phyloP scores from a whole-genome alignment of 371 early-diverging fungal genomes.

The Lichtheimia hyalospora region DNA sequence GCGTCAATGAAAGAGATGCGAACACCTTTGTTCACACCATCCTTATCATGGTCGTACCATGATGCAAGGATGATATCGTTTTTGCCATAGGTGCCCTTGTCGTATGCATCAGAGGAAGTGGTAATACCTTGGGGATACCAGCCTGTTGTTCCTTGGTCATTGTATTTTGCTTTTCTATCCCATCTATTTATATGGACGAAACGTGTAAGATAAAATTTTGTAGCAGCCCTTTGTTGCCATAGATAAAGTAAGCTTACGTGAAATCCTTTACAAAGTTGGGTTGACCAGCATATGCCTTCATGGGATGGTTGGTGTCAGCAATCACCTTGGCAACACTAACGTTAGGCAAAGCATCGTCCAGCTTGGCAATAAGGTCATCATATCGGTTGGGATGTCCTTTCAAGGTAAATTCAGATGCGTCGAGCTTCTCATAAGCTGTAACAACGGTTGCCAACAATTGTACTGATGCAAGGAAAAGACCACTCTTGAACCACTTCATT shows the following conservation, averaged over 20 bases:
- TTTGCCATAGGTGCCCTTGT: not conserved
- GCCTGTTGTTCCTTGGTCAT: not conserved
- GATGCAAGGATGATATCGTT: constrained; percentile 5
- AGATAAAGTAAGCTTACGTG: not conserved
- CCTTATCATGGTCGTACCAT: constrained; percentile 4
- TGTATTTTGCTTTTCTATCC: constrained; percentile 3
- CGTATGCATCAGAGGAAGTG: constrained; percentile 11
- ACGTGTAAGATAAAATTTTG: too few species aligned
- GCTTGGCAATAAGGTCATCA: constrained; percentile 4
- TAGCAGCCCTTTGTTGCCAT: too few species aligned
- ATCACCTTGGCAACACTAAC: constrained; percentile 2
- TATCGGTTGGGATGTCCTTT: constrained; percentile 1
- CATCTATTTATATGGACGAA: not conserved
- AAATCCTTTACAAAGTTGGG: constrained; percentile 5
- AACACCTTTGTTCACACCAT: constrained; percentile 7
- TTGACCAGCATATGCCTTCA: not conserved
- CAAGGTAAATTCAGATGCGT: not conserved
- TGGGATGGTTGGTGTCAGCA: constrained; percentile 5
- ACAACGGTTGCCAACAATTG: too few species aligned
- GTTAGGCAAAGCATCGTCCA: constrained; percentile 9
- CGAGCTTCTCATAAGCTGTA: not conserved
- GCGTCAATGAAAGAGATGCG: constrained; percentile 10
- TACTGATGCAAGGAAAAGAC: too few species aligned
- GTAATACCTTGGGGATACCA: constrained; percentile 16
- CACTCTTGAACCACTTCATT: too few species aligned